Base-by-base conservation (phyloP, 2,329 filamentous ascomycete species). In the Colletotrichum costaricense region DNA sequence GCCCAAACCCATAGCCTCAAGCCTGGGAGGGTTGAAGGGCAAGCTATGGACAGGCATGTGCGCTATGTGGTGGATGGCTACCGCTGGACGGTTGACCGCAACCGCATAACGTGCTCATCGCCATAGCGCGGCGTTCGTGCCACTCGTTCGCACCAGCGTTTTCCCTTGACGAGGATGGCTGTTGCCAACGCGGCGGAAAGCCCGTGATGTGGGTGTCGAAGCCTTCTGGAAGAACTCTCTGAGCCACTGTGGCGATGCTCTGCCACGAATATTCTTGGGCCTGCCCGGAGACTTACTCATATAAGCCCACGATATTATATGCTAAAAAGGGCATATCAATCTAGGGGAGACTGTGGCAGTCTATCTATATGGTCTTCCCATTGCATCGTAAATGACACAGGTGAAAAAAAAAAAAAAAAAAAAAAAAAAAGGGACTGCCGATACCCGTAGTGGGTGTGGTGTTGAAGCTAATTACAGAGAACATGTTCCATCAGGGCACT, bases 151-250 rank as follows among this genome's bases (percentile, higher is more conserved):
- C 55, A 42, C 28, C 60, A 54, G 22, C n/a, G 35, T n/a, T 30
- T 19, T 33, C 26, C 57, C 12, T 60, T 59, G n/a, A 22, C 19
- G 30, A n/a, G 19, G 11, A 14, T 38, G 30, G n/a, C 58, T n/a
- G 33, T 14, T 30, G 30, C 5, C 42, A 24, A 33, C 30, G 7
- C 28, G 55, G 30, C 9, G 16, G 30, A 16, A 38, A 60, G 57
- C 24, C 35, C 54, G 33, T 69, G 22, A 65, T 49, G 60, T 52
- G 35, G 54, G 52, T 28, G 49, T 65, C 28, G 64, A 67, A 62
- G 56, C 16, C 64, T 72, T 72, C 63, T 72, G 49, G 64, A 68
- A 72, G 22, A 33, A 59, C 54, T 57, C 52, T 30, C 54, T 24
- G 26, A n/a, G 38, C 52, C 24, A n/a, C 26, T 30, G 28, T 26